Conservation (phyloP, 257 asterid genomes). For the Henckelia pumila region DNA sequence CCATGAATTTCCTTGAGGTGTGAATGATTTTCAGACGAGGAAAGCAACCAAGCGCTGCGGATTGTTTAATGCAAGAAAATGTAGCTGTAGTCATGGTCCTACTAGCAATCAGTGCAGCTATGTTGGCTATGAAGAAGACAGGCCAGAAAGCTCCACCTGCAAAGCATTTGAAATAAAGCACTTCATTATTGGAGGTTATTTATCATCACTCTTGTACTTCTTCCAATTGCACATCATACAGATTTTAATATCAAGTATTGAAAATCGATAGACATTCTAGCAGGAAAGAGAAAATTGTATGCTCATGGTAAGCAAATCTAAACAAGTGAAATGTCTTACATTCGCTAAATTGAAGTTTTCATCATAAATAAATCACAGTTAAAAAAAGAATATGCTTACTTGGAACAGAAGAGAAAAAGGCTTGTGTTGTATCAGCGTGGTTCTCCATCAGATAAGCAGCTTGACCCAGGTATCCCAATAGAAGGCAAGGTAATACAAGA, state of each 20-base stretch:
- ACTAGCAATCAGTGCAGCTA: constrained; percentile 98
- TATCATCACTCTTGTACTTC: constrained; percentile 1
- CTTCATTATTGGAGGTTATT: constrained; percentile 18
- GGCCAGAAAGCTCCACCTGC: constrained; percentile 98
- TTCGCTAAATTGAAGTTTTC: constrained; percentile 12
- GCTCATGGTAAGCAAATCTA: background rate
- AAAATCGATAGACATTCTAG: constrained; percentile 7
- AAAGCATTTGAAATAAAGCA: constrained; percentile 30
- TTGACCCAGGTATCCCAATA: constrained; percentile 97
- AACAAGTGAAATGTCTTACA: constrained; percentile 22
- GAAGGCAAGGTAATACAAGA: constrained; percentile 93
- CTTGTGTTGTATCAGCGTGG: constrained; percentile 90
- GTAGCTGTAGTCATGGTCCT: constrained; percentile 97
- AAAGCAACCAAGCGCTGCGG: constrained; percentile 94
- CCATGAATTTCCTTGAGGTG: constrained; percentile 93
- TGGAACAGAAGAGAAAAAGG: constrained; percentile 92
- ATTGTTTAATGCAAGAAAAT: constrained; percentile 91
- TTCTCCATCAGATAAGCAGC: constrained; percentile 98
- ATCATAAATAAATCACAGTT: constrained; percentile 9
- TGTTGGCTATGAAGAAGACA: constrained; percentile 78
- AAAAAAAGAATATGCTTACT: constrained; percentile 44
- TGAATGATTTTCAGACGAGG: constrained; percentile 96
- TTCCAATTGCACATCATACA: constrained; percentile 6
- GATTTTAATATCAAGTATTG: background rate
- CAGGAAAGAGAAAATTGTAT: constrained; percentile 4